Evolutionary conservation across 768 basidiomycete species (phyloP).

Genomic region (Trametes elegans): DNA sequence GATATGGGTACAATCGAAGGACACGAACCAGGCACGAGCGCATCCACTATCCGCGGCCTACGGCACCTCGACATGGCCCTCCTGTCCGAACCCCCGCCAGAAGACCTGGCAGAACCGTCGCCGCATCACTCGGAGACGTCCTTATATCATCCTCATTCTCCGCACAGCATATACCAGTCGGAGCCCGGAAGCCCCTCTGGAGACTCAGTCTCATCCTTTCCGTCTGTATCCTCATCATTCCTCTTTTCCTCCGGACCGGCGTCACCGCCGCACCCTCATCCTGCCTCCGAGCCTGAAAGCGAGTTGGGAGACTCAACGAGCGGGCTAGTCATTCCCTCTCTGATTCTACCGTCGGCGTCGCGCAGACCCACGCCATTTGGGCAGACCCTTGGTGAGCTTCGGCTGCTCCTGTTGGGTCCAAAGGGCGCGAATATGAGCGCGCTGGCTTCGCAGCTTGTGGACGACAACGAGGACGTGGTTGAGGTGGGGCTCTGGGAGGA

Average conservation of each 20-base stretch:
- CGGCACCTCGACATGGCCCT: slow-evolving; percentile 18
- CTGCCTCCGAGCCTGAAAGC: slow-evolving; percentile 35
- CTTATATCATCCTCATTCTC: slow-evolving; percentile 45
- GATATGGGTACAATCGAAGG: not conserved
- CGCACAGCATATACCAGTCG: slow-evolving; percentile 50
- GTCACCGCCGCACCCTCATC: slow-evolving; percentile 55
- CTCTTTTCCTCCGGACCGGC: slow-evolving; percentile 75
- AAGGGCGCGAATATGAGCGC: slow-evolving; percentile 44
- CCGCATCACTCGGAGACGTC: slow-evolving; percentile 2
- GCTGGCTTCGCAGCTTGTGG: slow-evolving; percentile 44
- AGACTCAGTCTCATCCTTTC: slow-evolving; percentile 65
- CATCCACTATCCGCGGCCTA: slow-evolving; percentile 25
- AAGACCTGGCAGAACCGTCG: not conserved
- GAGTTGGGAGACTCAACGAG: slow-evolving; percentile 36
- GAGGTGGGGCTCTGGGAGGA: slow-evolving; percentile 63
- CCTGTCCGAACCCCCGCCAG: not conserved
- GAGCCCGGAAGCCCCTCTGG: slow-evolving; percentile 60
- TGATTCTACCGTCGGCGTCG: slow-evolving; percentile 61
- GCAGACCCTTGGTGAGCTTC: slow-evolving; percentile 62
- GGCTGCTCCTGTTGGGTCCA: slow-evolving; percentile 52
- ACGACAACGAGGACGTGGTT: slow-evolving; percentile 66
- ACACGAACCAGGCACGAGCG: slow-evolving; percentile 25
- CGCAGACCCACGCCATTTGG: slow-evolving; percentile 64
- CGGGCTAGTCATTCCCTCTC: slow-evolving; percentile 68
- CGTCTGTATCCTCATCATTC: slow-evolving; percentile 71